phyloP scores from a whole-genome alignment of 805 yeast genomes.

The Metschnikowia amazonensis region DNA sequence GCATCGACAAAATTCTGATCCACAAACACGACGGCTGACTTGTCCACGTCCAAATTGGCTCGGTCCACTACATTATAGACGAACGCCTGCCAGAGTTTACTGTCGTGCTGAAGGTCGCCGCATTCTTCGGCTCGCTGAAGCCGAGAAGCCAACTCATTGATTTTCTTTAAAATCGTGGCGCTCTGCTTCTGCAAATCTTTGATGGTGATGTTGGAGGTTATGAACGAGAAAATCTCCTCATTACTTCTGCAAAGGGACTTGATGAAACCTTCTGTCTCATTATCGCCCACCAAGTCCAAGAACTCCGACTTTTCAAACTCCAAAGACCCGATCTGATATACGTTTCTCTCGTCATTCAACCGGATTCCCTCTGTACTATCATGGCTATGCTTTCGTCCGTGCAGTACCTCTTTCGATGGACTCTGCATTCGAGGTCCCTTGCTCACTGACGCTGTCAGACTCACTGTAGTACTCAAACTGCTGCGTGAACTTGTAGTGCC shows the following conservation, averaged over 20 bases:
- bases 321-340: conserved; percentile 43
- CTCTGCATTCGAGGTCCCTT: conserved; percentile 5
- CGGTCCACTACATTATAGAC: conserved; percentile 28
- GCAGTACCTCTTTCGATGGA: conserved; percentile 1
- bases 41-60: conserved; percentile 29
- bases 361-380: conserved; percentile 21
- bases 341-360: conserved; percentile 27
- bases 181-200: conserved; percentile 42
- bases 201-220: conserved; percentile 40
- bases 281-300: conserved; percentile 24
- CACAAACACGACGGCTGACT: conserved; percentile 29
- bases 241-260: conserved; percentile 35
- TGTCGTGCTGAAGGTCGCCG: conserved; percentile 21
- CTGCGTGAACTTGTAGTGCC: conserved; percentile 10
- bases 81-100: conserved; percentile 34
- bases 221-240: conserved; percentile 35
- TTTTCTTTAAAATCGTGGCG: conserved; percentile 28
- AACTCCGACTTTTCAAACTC: conserved; percentile 54
- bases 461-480: conserved; percentile 14
- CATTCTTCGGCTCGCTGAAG: conserved; percentile 35
- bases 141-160: conserved; percentile 27
- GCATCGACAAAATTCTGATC: conserved; percentile 24
- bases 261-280: conserved; percentile 57
- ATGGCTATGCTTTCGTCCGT: conserved; percentile 8
- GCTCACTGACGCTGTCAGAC: conserved; percentile 7